A percentile compares a stretch with the other conserved stretches of the same genome.
These are phyloP conservation scores for Fomitopsis palustris DNA, from an alignment of 1,284 basidiomycete species.

Conservation along the genomic window DNA sequence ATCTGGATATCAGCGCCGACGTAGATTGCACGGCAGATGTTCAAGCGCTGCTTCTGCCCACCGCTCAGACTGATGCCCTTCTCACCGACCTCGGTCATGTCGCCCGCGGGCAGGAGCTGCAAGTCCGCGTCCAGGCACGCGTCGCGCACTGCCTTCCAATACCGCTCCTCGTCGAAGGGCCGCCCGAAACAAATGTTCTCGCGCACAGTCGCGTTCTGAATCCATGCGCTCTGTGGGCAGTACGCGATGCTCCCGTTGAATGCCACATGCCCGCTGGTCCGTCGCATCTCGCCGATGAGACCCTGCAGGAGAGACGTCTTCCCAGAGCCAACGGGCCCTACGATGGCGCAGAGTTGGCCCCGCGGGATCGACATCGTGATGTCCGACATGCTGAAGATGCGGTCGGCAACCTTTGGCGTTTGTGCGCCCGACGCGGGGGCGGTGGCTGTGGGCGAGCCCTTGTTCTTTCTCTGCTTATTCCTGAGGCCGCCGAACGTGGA, in stretches of 20 bases:
- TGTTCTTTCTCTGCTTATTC: conserved; percentile 15
- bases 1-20: conserved; percentile 83
- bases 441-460: conserved; percentile 6
- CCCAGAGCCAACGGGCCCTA: conserved; percentile 53
- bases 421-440: conserved; percentile 20
- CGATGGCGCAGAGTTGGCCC: conserved; percentile 77
- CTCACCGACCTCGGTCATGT: conserved; percentile 91
- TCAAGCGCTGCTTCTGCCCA: conserved; percentile 75
- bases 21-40: conserved; percentile 84
- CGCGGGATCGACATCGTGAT: conserved; percentile 65
- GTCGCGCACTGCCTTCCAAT: conserved; percentile 73
- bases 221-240: conserved; percentile 87
- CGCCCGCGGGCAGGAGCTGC: conserved; percentile 77
- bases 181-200: conserved; percentile 88
- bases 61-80: conserved; percentile 83
- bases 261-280: conserved; percentile 45
- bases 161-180: conserved; percentile 74
- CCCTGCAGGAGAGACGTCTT: conserved; percentile 73
- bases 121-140: conserved; percentile 79
- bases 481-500: conserved; percentile 19
- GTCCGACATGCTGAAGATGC: conserved; percentile 54
- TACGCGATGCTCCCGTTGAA: conserved; percentile 66
- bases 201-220: conserved; percentile 77
- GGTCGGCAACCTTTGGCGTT: conserved; percentile 26
- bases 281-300: conserved; percentile 73